These are phyloP conservation scores for Nothophytophthora sp. DNA, from an alignment of 352 stramenopile genomes.

Conservation along the genomic window DNA sequence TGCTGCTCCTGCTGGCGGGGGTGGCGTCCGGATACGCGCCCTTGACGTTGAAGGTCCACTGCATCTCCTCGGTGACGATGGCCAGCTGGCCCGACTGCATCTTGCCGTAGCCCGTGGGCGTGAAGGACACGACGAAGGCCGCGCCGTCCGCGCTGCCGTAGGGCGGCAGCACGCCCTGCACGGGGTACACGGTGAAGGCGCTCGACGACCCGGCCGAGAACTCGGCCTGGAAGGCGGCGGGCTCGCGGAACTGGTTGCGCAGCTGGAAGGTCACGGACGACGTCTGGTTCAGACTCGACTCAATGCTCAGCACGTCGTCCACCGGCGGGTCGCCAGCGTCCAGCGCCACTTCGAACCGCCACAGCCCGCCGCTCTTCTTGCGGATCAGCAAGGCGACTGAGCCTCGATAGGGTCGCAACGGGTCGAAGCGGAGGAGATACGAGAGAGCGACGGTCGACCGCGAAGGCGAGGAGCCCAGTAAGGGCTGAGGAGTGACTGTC, in stretches of 20 bases:
- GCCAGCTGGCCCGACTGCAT: constrained; percentile 87
- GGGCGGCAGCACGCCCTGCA: constrained; percentile 68
- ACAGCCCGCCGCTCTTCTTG: constrained; percentile 81
- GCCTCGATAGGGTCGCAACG: constrained; percentile 82
- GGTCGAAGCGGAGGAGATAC: constrained; percentile 82
- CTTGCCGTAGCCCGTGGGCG: constrained; percentile 91
- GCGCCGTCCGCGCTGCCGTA: constrained; percentile 73
- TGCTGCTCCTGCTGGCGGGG: constrained; percentile 35
- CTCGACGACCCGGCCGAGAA: constrained; percentile 87
- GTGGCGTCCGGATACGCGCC: constrained; percentile 79
- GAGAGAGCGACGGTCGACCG: constrained; percentile 20
- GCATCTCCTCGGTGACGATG: constrained; percentile 90
- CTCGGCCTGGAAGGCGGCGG: constrained; percentile 79
- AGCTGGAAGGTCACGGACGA: constrained; percentile 87
- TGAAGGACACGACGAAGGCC: constrained; percentile 90
- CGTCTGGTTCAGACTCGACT: constrained; percentile 86
- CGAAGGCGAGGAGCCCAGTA: background rate
- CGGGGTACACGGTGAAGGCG: constrained; percentile 89
- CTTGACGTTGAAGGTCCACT: constrained; percentile 93
- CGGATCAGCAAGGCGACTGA: constrained; percentile 74
- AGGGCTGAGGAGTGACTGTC: constrained; percentile 33
- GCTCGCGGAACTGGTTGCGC: constrained; percentile 84
- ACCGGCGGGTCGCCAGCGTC: constrained; percentile 78
- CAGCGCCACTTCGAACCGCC: constrained; percentile 87
- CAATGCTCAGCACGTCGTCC: constrained; percentile 89